Percentiles rank a stretch among this genome's conserved stretches.
Evolutionary conservation across 2,329 filamentous ascomycete genomes (phyloP).

Genomic region (Sclerotinia trifoliorum): DNA sequence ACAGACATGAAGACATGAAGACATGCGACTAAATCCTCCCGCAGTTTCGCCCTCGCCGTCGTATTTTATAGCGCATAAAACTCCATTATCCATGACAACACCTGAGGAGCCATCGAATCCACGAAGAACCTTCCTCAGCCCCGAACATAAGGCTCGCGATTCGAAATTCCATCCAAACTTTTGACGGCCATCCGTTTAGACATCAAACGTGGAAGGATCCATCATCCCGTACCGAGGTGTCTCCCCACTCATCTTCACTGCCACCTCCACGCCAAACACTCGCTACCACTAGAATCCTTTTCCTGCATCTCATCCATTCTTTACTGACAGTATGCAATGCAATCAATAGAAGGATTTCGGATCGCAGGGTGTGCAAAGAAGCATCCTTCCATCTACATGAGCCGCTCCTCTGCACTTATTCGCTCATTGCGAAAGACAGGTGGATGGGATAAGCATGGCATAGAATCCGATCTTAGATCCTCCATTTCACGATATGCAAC

Average conservation of each 20-base stretch:
- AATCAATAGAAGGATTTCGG: slow-evolving; percentile 4
- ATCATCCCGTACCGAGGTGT: background rate
- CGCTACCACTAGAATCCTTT: background rate
- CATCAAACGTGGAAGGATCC: background rate
- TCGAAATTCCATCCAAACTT: background rate
- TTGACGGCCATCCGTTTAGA: background rate
- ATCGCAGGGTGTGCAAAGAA: background rate
- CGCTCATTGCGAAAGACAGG: background rate
- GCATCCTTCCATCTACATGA: background rate
- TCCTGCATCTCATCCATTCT: background rate
- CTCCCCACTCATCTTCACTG: background rate
- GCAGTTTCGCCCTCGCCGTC: background rate
- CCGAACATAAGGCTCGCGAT: background rate
- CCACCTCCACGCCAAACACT: background rate
- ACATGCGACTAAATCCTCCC: slow-evolving; percentile 3
- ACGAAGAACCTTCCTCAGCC: slow-evolving; percentile 11
- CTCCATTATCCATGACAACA: background rate
- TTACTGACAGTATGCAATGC: background rate
- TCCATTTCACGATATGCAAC: slow-evolving; percentile 18
- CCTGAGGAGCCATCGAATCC: background rate
- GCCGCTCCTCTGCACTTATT: background rate
- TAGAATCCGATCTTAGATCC: slow-evolving; percentile 19
- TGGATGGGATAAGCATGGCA: background rate
- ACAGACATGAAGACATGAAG: background rate
- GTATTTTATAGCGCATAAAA: background rate